Conservation (phyloP, 805 yeast species). For the Maudiozyma turicensis region DNA sequence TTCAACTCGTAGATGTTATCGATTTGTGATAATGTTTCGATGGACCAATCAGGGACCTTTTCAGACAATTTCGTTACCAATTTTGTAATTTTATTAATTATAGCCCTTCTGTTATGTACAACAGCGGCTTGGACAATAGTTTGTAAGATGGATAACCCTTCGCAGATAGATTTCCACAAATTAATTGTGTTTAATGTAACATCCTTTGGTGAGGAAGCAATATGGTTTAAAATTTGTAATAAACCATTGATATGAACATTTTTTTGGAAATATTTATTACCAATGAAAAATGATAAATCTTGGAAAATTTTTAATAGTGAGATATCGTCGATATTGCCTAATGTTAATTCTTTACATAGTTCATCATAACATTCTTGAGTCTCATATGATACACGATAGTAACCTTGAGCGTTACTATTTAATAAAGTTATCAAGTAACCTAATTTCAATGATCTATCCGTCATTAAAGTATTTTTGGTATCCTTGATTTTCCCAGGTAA, state of each 20-base stretch:
- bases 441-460: slow-evolving; percentile 20
- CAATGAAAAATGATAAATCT: slow-evolving; percentile 28
- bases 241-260: slow-evolving; percentile 23
- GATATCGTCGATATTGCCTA: slow-evolving; percentile 14
- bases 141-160: slow-evolving; percentile 22
- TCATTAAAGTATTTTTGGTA: slow-evolving; percentile 17
- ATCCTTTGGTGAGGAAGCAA: not conserved
- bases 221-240: slow-evolving; percentile 17
- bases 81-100: slow-evolving; percentile 1
- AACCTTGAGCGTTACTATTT: slow-evolving; percentile 30
- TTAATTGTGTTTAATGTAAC: not conserved
- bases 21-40: not conserved
- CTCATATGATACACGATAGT: slow-evolving; percentile 41
- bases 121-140: slow-evolving; percentile 6
- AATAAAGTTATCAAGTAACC: slow-evolving; percentile 11
- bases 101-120: slow-evolving; percentile 6
- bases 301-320: slow-evolving; percentile 28
- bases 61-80: not conserved
- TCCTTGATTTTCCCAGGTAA: slow-evolving; percentile 13
- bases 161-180: slow-evolving; percentile 22
- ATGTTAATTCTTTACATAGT: slow-evolving; percentile 13
- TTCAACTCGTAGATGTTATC: slow-evolving; percentile 31
- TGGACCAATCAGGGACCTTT: not conserved
- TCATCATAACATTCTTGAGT: slow-evolving; percentile 19
- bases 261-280: slow-evolving; percentile 20